These are phyloP conservation scores for Ceratobasidium sp. DNA, from an alignment of 1,284 basidiomycete genomes.

Conservation along the genomic window DNA sequence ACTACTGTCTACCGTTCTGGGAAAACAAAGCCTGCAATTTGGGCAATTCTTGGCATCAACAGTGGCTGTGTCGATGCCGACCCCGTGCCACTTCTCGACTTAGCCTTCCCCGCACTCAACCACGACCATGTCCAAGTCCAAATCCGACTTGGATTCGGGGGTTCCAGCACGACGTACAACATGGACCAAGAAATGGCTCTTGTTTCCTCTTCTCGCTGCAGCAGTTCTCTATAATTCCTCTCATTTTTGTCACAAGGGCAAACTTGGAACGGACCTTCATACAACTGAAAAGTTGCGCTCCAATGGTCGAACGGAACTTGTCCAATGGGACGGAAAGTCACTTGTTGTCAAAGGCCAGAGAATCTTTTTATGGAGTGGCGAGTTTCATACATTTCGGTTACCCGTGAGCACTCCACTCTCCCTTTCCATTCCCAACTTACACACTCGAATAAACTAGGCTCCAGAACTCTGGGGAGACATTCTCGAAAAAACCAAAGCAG, in stretches of 20 bases:
- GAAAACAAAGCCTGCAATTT: too few species aligned
- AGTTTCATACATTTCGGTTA: conserved; percentile 86
- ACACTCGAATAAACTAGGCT: not conserved
- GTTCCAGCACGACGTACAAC: not conserved
- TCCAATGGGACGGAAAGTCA: conserved; percentile 72
- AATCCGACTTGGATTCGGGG: not conserved
- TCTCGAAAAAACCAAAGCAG: conserved; percentile 83
- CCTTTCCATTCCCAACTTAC: too few species aligned
- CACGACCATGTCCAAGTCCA: conserved; percentile 17
- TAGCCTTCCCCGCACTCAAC: conserved; percentile 16
- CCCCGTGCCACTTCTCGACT: not conserved
- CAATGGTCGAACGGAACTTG: conserved; percentile 63
- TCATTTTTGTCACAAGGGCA: not conserved
- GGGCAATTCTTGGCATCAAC: conserved; percentile 4
- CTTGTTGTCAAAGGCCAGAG: conserved; percentile 68
- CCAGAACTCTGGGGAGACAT: conserved; percentile 85
- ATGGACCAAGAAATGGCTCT: conserved; percentile 35
- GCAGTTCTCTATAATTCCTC: not conserved
- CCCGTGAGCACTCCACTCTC: conserved; percentile 63
- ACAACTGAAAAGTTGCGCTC: conserved; percentile 27
- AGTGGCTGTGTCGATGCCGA: not conserved
- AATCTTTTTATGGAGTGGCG: conserved; percentile 69
- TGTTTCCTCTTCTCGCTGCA: conserved; percentile 8
- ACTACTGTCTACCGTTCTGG: too few species aligned
- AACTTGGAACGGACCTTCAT: too few species aligned